Base-by-base conservation (phyloP, 805 yeast genomes). In the Candida xyloterini region DNA sequence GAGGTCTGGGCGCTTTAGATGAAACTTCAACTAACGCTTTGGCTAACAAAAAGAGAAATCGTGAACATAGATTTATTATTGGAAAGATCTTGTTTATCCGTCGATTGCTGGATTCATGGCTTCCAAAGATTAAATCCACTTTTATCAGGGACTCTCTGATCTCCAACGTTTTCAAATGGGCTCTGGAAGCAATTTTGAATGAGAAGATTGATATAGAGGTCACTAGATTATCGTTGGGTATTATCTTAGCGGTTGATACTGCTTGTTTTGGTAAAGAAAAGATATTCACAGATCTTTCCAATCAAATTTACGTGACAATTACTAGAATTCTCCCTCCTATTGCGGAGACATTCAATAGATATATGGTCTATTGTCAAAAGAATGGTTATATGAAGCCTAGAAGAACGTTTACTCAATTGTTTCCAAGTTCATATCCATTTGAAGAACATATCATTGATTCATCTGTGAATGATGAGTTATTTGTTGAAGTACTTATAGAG, bases 401-500 rank as follows among this genome's bases (percentile, higher is more conserved):
- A 61, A 73, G 87, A 63, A 71, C 78, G 0, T 84, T 81, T 54
- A 80, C 87, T 0, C 71, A 68, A 20, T 62, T 86, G 28, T 89
- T 87, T 66, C 95, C 93, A 7, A 68, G 70, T 21, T 59, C 63
- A 11, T 76, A 74, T 52, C 95, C 95, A 13, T 81, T 82, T 54
- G 63, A 64, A 33, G 81, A 78, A 30, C 53, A 70, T 22, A 78
- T 90, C 0, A 74, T 84, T 48, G 95, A 88, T 55, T 81, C 95
- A 0, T 68, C 80, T 30, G 84, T 85, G 14, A 76, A 78, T 46
- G 85, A 81, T 46, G 84, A 79, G 47, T 66, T 71, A 1, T 68
- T 84, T 41, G 86, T 80, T 20, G 96, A 88, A 56, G 68, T 83
- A 3, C 63, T 87, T 38, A 65, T 84, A 29, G 96, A 88, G 56